A percentile compares a stretch with the other conserved stretches of the same genome.
These are phyloP conservation scores for Fraxinus paxiana DNA, from an alignment of 305 asterid species.

Conservation along the genomic window DNA sequence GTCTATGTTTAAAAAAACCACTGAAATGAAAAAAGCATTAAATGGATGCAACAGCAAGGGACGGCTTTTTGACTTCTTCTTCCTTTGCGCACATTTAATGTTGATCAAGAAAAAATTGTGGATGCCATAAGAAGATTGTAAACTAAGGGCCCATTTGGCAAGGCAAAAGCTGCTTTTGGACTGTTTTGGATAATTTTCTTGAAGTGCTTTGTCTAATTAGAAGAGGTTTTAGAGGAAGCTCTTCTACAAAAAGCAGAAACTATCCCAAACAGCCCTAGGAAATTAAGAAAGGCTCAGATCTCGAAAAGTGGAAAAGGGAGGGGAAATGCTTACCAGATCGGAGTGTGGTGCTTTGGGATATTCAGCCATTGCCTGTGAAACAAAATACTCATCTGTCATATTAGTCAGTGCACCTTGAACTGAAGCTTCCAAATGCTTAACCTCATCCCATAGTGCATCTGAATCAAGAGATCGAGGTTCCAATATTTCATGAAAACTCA, in stretches of 20 bases:
- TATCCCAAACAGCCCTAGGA: not conserved
- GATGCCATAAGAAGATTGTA: not conserved
- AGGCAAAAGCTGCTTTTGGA: not conserved
- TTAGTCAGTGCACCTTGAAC: conserved; percentile 45
- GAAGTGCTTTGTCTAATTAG: not conserved
- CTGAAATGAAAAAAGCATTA: conserved; percentile 13
- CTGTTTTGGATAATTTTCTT: not conserved
- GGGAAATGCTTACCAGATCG: conserved; percentile 52
- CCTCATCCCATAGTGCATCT: conserved; percentile 38
- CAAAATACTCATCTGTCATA: conserved; percentile 62
- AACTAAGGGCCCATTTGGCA: not conserved
- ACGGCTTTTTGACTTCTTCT: not conserved
- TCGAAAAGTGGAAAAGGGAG: conserved; percentile 13
- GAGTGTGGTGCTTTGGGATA: conserved; percentile 82
- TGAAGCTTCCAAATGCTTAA: conserved; percentile 50
- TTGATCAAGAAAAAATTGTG: not conserved
- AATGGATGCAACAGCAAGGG: not conserved
- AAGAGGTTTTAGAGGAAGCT: too few relatives aligned
- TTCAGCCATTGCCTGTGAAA: conserved; percentile 77
- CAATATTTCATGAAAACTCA: conserved; percentile 52
- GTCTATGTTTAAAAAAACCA: not conserved
- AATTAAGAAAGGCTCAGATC: not conserved
- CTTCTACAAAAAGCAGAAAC: not conserved
- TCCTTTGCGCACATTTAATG: not conserved
- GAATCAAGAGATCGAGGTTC: conserved; percentile 41